phyloP scores from a whole-genome alignment of 2,329 filamentous ascomycete genomes.

The Talaromyces sp. region DNA sequence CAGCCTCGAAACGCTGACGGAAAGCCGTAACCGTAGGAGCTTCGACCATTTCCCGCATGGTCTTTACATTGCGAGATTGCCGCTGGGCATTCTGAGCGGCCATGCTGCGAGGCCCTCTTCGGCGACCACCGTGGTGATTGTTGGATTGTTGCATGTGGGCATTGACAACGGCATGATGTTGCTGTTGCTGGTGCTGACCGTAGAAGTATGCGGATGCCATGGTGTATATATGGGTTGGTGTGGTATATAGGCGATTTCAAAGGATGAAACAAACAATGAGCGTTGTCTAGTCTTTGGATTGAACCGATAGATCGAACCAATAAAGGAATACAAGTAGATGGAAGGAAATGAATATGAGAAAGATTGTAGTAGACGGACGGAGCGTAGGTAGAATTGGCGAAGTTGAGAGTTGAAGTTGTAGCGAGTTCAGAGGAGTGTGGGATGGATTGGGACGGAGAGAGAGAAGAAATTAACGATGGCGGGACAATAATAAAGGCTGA shows the following conservation, averaged over 20 bases:
- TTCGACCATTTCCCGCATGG: slow-evolving; percentile 82
- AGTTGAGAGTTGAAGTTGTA: slow-evolving; percentile 1
- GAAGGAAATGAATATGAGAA: slow-evolving; percentile 6
- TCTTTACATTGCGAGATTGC: slow-evolving; percentile 80
- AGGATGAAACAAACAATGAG: slow-evolving; percentile 6
- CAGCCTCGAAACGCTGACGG: slow-evolving; percentile 84
- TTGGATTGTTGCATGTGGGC: slow-evolving; percentile 48
- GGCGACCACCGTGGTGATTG: slow-evolving; percentile 78
- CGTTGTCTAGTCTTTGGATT: neutral
- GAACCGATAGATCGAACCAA: neutral
- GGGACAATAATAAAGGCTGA: slow-evolving; percentile 22
- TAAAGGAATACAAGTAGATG: slow-evolving; percentile 8
- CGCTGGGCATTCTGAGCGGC: slow-evolving; percentile 80
- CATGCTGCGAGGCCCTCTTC: slow-evolving; percentile 76
- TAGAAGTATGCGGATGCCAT: slow-evolving; percentile 43
- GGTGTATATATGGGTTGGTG: slow-evolving; percentile 1
- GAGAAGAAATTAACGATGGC: slow-evolving; percentile 22
- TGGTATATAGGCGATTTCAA: neutral
- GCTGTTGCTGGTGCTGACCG: slow-evolving; percentile 43
- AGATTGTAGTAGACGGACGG: slow-evolving; percentile 1
- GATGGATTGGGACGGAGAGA: slow-evolving; percentile 28
- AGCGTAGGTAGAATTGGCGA: neutral
- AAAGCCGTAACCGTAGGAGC: slow-evolving; percentile 73
- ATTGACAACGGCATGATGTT: slow-evolving; percentile 51
- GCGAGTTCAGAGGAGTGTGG: slow-evolving; percentile 24